A percentile compares a stretch with the other conserved stretches of the same genome.
phyloP scores from a whole-genome alignment of 441 rosid genomes.

The Rhodomyrtus psidioides region DNA sequence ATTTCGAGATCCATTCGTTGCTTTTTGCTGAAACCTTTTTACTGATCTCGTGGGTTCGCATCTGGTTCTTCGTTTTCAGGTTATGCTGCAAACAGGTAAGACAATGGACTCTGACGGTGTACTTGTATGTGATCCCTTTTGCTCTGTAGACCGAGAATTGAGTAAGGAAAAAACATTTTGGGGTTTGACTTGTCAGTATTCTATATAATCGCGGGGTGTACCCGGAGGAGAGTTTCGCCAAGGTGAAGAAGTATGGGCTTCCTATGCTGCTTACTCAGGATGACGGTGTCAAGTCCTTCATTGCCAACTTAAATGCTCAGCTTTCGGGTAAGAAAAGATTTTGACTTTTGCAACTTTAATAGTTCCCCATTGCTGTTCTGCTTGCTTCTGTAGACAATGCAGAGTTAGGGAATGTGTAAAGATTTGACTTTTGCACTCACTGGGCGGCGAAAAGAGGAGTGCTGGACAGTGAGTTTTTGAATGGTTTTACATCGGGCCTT shows the following conservation, averaged over 20 bases:
- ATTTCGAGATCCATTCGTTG: not conserved
- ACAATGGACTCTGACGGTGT: not conserved
- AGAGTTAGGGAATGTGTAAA: not conserved
- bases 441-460: not conserved
- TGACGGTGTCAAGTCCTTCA: constrained; percentile 76
- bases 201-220: constrained; percentile 86
- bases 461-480: not conserved
- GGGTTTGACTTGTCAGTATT: constrained; percentile 29
- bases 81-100: constrained; percentile 93
- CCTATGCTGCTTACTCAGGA: constrained; percentile 88
- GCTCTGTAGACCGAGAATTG: not conserved
- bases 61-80: constrained; percentile 33
- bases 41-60: not conserved
- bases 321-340: constrained; percentile 45
- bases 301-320: constrained; percentile 59
- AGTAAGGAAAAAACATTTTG: not conserved
- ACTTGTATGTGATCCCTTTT: not conserved
- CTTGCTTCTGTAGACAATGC: constrained; percentile 3
- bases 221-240: constrained; percentile 79
- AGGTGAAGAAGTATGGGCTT: constrained; percentile 92
- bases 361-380: not conserved
- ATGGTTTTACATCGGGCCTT: not conserved
- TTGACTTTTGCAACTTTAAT: not conserved
- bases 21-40: not conserved
- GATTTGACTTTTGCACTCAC: not conserved